phyloP scores from a whole-genome alignment of 768 basidiomycete genomes.

The Gyrodon lividus region DNA sequence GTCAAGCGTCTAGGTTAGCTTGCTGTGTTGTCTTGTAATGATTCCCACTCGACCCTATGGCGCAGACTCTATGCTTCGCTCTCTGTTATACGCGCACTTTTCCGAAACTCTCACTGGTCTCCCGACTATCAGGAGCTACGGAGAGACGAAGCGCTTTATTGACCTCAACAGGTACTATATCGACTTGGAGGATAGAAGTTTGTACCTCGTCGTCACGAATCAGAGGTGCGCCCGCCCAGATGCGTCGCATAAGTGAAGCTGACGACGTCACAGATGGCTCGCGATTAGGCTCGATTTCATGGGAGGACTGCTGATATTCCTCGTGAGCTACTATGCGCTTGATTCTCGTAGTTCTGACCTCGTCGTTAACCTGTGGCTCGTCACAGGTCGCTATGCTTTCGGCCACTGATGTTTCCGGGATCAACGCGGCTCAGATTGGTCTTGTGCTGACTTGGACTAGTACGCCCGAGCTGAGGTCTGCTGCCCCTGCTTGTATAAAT shows the following conservation, averaged over 20 bases:
- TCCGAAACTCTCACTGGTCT: slow-evolving; percentile 74
- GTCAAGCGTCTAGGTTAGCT: slow-evolving; percentile 53
- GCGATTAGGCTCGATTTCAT: slow-evolving; percentile 70
- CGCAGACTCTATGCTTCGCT: slow-evolving; percentile 68
- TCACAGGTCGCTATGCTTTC: slow-evolving; percentile 63
- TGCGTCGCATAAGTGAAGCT: not conserved
- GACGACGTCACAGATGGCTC: slow-evolving; percentile 51
- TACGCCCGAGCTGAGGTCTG: slow-evolving; percentile 20
- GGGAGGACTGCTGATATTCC: slow-evolving; percentile 57
- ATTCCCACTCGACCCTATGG: not conserved
- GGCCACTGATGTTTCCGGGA: slow-evolving; percentile 51
- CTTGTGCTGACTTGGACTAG: slow-evolving; percentile 68
- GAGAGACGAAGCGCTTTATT: slow-evolving; percentile 60
- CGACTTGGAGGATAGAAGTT: slow-evolving; percentile 73
- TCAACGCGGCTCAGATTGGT: slow-evolving; percentile 68
- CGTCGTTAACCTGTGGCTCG: not conserved
- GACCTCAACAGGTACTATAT: slow-evolving; percentile 62
- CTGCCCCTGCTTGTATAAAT: not conserved
- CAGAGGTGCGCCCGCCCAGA: slow-evolving; percentile 44
- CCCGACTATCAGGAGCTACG: slow-evolving; percentile 72
- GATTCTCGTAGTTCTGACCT: not conserved
- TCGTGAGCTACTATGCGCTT: slow-evolving; percentile 35
- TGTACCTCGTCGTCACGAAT: slow-evolving; percentile 63
- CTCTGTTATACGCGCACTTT: slow-evolving; percentile 74
- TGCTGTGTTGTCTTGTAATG: not conserved